Evolutionary conservation across 148 eudicot genomes (phyloP).

Genomic region (Silene latifolia): DNA sequence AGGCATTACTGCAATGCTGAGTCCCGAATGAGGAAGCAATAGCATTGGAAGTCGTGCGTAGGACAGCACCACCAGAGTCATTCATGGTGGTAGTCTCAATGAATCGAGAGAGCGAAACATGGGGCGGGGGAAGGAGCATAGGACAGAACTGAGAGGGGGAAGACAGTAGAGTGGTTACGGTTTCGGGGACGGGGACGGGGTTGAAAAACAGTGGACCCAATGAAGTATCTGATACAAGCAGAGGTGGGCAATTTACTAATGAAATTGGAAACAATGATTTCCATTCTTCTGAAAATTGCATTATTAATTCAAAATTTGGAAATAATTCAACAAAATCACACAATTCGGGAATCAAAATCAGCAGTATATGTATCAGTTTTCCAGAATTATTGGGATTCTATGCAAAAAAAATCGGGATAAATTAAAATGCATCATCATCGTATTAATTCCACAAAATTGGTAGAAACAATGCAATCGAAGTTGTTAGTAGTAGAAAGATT

Average conservation of each 20-base stretch:
- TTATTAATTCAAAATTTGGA: not conserved
- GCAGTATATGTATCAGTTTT: not conserved
- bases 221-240: no score
- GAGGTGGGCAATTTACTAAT: no score
- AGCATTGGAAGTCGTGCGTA: constrained; percentile 31
- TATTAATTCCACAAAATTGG: no score
- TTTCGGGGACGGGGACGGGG: no score
- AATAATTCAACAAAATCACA: not conserved
- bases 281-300: no score
- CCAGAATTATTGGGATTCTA: constrained; percentile 4
- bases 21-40: constrained; percentile 27
- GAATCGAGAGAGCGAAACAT: constrained; percentile 46
- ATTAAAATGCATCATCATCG: no score
- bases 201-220: no score
- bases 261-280: no score
- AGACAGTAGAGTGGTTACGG: no score
- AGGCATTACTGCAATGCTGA: constrained; percentile 6
- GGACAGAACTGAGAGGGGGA: constrained; percentile 20
- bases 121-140: constrained; percentile 48
- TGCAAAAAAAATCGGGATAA: no score
- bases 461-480: no score
- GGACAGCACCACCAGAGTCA: constrained; percentile 23
- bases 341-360: not conserved
- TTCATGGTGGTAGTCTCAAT: constrained; percentile 26
- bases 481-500: no score